Conservation (phyloP, 108 stramenopile species). For the Skeletonema potamos region DNA sequence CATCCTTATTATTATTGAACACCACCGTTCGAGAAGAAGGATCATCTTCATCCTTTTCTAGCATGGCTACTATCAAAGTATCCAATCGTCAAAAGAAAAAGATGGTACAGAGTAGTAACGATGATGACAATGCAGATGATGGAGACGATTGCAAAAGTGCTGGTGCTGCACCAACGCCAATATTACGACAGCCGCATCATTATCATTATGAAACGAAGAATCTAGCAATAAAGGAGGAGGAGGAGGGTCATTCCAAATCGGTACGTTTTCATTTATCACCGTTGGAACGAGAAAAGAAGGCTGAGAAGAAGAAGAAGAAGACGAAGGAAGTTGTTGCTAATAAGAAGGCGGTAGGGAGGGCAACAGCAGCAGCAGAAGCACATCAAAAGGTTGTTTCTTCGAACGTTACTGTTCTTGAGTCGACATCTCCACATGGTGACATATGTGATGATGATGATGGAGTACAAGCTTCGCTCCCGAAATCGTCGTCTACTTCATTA, state of each 20-base stretch:
- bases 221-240: not conserved
- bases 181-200: not conserved
- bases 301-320: not conserved
- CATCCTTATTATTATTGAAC: no score
- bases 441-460: not conserved
- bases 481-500: not conserved
- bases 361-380: not conserved
- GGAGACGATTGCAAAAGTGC: not conserved
- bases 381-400: not conserved
- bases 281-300: not conserved
- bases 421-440: no score
- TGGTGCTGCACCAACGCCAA: not conserved
- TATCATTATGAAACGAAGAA: not conserved
- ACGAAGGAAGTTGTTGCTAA: not conserved
- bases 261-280: constrained; percentile 8
- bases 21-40: not conserved
- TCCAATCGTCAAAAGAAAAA: not conserved
- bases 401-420: not conserved
- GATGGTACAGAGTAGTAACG: not conserved
- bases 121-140: not conserved
- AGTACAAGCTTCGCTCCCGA: not conserved
- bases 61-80: not conserved
- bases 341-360: not conserved
- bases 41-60: not conserved
- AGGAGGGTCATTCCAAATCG: not conserved